Percentiles rank a stretch among this genome's conserved stretches.
phyloP scores from a whole-genome alignment of 345 rosid genomes.

The Rhizophora apiculata region DNA sequence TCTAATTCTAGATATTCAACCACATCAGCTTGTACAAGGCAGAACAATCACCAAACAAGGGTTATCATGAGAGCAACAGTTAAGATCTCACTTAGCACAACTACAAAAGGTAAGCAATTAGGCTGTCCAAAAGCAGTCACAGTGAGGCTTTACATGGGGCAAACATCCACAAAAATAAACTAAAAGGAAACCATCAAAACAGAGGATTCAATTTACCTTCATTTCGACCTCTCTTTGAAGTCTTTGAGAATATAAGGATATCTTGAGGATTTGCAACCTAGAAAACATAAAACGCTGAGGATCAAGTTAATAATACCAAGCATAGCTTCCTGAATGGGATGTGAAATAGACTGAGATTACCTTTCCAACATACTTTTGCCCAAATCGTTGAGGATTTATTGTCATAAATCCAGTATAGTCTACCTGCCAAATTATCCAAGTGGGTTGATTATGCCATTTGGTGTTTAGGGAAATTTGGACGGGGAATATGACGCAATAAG shows the following conservation, averaged over 20 bases:
- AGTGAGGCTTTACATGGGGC: background rate
- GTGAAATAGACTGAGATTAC: slow-evolving; percentile 35
- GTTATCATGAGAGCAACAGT: too few relatives aligned
- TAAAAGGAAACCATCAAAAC: slow-evolving; percentile 4
- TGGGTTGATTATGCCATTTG: slow-evolving; percentile 14
- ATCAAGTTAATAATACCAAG: slow-evolving; percentile 5
- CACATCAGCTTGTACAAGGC: too few relatives aligned
- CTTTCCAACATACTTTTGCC: slow-evolving; percentile 99
- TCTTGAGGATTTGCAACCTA: slow-evolving; percentile 99
- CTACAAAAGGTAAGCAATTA: background rate
- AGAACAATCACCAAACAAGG: too few relatives aligned
- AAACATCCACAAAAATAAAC: background rate
- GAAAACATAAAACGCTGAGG: slow-evolving; percentile 11
- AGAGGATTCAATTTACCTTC: slow-evolving; percentile 43
- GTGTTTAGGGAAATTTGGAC: background rate
- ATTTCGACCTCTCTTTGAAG: slow-evolving; percentile 56
- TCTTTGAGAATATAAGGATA: slow-evolving; percentile 90
- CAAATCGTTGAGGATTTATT: slow-evolving; percentile 97
- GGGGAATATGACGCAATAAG: background rate
- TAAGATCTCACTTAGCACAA: background rate
- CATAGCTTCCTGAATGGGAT: slow-evolving; percentile 4
- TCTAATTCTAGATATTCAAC: too few relatives aligned
- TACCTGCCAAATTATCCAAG: slow-evolving; percentile 51
- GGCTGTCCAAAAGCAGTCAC: background rate
- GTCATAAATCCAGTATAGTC: slow-evolving; percentile 99